A percentile compares a stretch with the other conserved stretches of the same genome.
Evolutionary conservation across 257 asterid genomes (phyloP).

Genomic region (Solanum phureja): DNA sequence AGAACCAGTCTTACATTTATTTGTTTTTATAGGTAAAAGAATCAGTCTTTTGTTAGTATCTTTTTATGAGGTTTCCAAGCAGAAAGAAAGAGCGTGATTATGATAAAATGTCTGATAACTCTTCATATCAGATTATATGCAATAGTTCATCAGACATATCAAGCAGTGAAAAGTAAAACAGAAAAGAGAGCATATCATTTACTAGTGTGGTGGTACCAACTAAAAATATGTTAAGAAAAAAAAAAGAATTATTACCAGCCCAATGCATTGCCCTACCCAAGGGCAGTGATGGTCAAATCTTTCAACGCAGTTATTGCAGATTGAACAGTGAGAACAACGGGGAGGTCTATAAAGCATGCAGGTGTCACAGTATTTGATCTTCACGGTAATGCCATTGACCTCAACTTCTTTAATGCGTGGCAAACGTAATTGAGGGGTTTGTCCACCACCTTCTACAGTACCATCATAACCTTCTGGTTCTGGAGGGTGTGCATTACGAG

Average conservation of each 20-base stretch:
- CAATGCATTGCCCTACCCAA: slow-evolving; percentile 99
- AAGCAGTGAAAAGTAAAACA: neutral
- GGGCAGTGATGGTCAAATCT: slow-evolving; percentile 97
- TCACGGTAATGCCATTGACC: slow-evolving; percentile 73
- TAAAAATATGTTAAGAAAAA: neutral
- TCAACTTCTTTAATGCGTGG: slow-evolving; percentile 91
- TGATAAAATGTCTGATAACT: neutral
- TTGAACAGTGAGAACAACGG: slow-evolving; percentile 96
- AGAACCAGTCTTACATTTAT: neutral
- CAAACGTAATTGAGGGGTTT: slow-evolving; percentile 83
- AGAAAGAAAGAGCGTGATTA: neutral
- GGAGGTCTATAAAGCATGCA: slow-evolving; percentile 99
- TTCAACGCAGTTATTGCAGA: slow-evolving; percentile 95
- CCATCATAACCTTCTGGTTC: slow-evolving; percentile 92
- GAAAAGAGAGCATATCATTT: neutral
- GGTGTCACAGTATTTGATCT: slow-evolving; percentile 90
- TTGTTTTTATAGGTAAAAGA: neutral
- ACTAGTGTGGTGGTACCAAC: neutral
- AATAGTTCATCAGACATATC: neutral
- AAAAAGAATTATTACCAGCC: slow-evolving; percentile 43
- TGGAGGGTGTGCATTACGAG: slow-evolving; percentile 91
- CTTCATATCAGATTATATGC: neutral
- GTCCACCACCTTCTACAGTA: slow-evolving; percentile 58
- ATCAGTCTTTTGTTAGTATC: neutral
- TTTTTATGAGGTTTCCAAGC: neutral